phyloP scores from a whole-genome alignment of 139 green algal species.

The Picochlorum costavermella region DNA sequence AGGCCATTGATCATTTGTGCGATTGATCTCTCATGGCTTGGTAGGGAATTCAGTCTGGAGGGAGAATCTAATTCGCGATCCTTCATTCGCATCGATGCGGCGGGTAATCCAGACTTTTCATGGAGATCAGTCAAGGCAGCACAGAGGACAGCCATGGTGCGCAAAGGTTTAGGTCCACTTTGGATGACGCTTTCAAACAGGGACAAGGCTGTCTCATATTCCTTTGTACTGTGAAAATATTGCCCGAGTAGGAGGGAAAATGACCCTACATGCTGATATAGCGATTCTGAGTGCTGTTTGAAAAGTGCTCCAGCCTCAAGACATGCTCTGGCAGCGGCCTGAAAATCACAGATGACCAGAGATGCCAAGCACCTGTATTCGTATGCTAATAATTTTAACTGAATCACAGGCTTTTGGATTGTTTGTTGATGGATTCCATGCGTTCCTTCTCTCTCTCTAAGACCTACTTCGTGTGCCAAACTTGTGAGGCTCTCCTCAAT shows the following conservation, averaged over 20 bases:
- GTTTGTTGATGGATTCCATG: neutral
- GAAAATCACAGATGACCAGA: constrained; percentile 7
- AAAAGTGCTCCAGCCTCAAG: constrained; percentile 6
- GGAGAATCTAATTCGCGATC: constrained; percentile 3
- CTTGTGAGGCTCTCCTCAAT: neutral
- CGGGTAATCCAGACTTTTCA: neutral
- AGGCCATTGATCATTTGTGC: constrained; percentile 12
- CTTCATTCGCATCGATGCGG: neutral
- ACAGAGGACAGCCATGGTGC: constrained; percentile 7
- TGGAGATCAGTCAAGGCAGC: constrained; percentile 25
- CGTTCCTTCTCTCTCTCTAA: too few relatives aligned
- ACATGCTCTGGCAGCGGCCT: neutral
- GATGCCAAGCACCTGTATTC: constrained; percentile 17
- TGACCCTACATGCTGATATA: constrained; percentile 9
- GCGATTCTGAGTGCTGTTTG: constrained; percentile 12
- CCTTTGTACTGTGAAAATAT: constrained; percentile 16
- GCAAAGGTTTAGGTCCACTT: constrained; percentile 3
- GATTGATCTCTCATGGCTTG: neutral
- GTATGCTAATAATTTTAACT: neutral
- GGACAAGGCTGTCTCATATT: constrained; percentile 4
- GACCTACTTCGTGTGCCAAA: too few relatives aligned
- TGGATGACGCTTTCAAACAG: constrained; percentile 11
- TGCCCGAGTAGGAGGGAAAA: constrained; percentile 20
- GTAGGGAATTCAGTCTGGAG: neutral
- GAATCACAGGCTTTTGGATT: neutral